phyloP scores from a whole-genome alignment of 768 basidiomycete species.

The Hemileccinum rubropunctum region DNA sequence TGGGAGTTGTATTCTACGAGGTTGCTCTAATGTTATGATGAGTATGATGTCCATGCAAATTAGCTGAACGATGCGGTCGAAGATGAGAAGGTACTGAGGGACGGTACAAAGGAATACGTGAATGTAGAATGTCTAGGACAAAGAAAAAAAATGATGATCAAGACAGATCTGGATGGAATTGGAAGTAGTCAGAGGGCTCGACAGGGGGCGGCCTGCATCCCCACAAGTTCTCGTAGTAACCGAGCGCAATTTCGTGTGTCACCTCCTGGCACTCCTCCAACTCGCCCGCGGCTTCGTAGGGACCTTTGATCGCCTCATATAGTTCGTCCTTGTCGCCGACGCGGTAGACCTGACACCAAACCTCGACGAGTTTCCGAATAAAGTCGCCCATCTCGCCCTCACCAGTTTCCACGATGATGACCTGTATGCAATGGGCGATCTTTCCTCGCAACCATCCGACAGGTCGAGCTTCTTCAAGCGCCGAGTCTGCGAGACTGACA shows the following conservation, averaged over 20 bases:
- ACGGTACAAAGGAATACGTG: no score
- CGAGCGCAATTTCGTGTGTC: slow-evolving; percentile 7
- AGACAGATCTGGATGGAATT: not conserved
- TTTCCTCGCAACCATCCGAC: slow-evolving; percentile 8
- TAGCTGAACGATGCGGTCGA: no score
- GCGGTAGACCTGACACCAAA: slow-evolving; percentile 30
- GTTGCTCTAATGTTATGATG: no score
- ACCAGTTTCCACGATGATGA: slow-evolving; percentile 28
- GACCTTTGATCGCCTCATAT: slow-evolving; percentile 16
- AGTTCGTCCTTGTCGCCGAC: slow-evolving; percentile 21
- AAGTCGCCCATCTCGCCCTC: slow-evolving; percentile 31
- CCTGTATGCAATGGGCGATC: slow-evolving; percentile 30
- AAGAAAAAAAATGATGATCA: not conserved
- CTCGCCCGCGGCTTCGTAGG: slow-evolving; percentile 26
- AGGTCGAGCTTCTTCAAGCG: slow-evolving; percentile 26
- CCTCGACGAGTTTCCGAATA: slow-evolving; percentile 22
- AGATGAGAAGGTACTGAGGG: no score
- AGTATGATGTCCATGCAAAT: no score
- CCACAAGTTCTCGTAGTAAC: slow-evolving; percentile 28
- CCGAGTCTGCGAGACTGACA: slow-evolving; percentile 17
- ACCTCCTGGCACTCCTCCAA: slow-evolving; percentile 20
- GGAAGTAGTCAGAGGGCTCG: slow-evolving; percentile 3
- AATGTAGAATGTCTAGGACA: no score
- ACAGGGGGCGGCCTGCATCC: slow-evolving; percentile 11
- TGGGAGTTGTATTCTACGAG: no score